phyloP scores from a whole-genome alignment of 805 yeast genomes.

The Kazachstania bromeliacearum region DNA sequence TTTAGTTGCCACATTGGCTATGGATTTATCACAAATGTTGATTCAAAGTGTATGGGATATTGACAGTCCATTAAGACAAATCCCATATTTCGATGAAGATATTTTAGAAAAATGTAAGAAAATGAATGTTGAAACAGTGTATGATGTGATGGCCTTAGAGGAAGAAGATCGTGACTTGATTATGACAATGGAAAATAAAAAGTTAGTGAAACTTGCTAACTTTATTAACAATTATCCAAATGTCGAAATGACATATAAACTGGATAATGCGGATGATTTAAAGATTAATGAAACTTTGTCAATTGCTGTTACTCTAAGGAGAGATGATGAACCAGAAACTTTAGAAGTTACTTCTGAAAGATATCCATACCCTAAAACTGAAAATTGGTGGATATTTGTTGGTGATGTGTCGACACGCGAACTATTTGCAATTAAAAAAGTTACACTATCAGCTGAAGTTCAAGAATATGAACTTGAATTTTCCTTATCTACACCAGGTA shows the following conservation, averaged over 20 bases:
- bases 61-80: slow-evolving; percentile 69
- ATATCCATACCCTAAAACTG: slow-evolving; percentile 48
- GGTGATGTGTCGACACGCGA: slow-evolving; percentile 57
- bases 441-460: slow-evolving; percentile 41
- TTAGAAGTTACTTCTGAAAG: slow-evolving; percentile 47
- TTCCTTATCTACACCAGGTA: slow-evolving; percentile 51
- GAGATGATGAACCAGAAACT: slow-evolving; percentile 76
- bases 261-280: slow-evolving; percentile 36
- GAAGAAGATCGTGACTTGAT: slow-evolving; percentile 62
- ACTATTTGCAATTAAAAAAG: slow-evolving; percentile 64
- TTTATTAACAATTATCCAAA: slow-evolving; percentile 89
- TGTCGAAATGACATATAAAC: slow-evolving; percentile 53
- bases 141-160: slow-evolving; percentile 66
- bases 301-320: slow-evolving; percentile 41
- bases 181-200: slow-evolving; percentile 42
- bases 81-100: slow-evolving; percentile 51
- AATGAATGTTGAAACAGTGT: slow-evolving; percentile 56
- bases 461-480: slow-evolving; percentile 48
- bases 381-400: slow-evolving; percentile 78
- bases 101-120: slow-evolving; percentile 47
- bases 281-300: slow-evolving; percentile 39
- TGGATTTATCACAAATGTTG: slow-evolving; percentile 85
- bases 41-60: slow-evolving; percentile 80
- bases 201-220: slow-evolving; percentile 61
- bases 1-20: slow-evolving; percentile 65